These are phyloP conservation scores for Scenedesmus sp. DNA, from an alignment of 163 green algal genomes.

Conservation along the genomic window DNA sequence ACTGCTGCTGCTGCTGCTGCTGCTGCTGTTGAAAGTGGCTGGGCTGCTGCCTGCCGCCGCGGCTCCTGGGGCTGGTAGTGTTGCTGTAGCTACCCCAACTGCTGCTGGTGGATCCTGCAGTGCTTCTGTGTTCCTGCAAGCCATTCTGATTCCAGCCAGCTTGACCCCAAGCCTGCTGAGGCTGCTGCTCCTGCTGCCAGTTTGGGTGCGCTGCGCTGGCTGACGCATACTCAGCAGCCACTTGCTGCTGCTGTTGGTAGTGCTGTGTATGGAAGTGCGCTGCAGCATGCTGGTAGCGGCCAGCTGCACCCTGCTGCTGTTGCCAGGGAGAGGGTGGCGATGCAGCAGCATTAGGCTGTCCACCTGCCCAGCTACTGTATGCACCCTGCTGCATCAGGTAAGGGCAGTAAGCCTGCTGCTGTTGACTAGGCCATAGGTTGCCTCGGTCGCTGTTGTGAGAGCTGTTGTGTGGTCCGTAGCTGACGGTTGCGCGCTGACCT, in stretches of 20 bases:
- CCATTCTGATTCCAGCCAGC: background rate
- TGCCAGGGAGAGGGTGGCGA: background rate
- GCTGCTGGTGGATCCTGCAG: background rate
- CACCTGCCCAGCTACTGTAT: background rate
- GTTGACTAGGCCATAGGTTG: background rate
- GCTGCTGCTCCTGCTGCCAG: background rate
- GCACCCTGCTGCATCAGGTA: background rate
- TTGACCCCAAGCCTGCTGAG: background rate
- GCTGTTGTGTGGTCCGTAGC: background rate
- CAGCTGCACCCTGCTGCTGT: background rate
- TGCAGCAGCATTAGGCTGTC: conserved; percentile 4
- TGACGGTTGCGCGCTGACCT: background rate
- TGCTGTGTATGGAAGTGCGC: background rate
- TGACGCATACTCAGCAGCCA: background rate
- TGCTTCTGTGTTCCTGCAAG: background rate
- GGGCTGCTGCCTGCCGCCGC: background rate
- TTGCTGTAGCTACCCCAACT: background rate
- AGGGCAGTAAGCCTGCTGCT: background rate
- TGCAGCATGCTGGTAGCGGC: background rate
- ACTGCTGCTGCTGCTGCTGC: background rate
- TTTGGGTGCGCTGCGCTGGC: background rate
- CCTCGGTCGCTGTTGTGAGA: background rate
- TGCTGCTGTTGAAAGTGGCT: background rate
- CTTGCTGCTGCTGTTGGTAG: background rate
- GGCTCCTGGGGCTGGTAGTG: background rate